Evolutionary conservation across 176 grass and related monocot genomes (phyloP).

Genomic region (Avena atlantica): DNA sequence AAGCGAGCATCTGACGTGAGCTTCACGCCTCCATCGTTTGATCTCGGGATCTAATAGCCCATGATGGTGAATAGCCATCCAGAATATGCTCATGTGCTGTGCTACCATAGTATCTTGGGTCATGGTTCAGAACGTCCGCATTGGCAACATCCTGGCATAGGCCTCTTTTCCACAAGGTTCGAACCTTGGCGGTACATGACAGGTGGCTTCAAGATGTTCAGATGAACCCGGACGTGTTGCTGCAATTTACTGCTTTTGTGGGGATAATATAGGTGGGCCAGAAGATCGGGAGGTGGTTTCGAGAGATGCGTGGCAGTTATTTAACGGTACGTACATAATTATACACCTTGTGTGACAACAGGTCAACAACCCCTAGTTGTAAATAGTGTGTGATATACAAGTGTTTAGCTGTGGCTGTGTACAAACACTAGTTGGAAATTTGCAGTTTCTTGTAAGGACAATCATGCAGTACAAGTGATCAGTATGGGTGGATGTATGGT

Average conservation of each 20-base stretch:
- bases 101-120: background rate
- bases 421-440: background rate
- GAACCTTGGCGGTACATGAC: background rate
- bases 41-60: slow-evolving; percentile 51
- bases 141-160: slow-evolving; percentile 12
- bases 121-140: background rate
- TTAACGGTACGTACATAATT: slow-evolving; percentile 15
- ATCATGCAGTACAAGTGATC: background rate
- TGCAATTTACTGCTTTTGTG: background rate
- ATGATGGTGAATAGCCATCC: slow-evolving; percentile 26
- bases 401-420: background rate
- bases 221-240: slow-evolving; percentile 2
- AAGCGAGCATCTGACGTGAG: slow-evolving; percentile 44
- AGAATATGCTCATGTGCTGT: slow-evolving; percentile 30
- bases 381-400: slow-evolving; percentile 37
- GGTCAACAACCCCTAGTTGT: background rate
- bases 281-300: background rate
- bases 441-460: background rate
- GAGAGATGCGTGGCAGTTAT: background rate
- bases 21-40: slow-evolving; percentile 57
- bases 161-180: background rate
- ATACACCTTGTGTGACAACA: slow-evolving; percentile 24
- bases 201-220: background rate
- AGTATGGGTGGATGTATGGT: background rate
- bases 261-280: background rate